phyloP scores from a whole-genome alignment of 2,329 filamentous ascomycete species.

The Colletotrichum godetiae region DNA sequence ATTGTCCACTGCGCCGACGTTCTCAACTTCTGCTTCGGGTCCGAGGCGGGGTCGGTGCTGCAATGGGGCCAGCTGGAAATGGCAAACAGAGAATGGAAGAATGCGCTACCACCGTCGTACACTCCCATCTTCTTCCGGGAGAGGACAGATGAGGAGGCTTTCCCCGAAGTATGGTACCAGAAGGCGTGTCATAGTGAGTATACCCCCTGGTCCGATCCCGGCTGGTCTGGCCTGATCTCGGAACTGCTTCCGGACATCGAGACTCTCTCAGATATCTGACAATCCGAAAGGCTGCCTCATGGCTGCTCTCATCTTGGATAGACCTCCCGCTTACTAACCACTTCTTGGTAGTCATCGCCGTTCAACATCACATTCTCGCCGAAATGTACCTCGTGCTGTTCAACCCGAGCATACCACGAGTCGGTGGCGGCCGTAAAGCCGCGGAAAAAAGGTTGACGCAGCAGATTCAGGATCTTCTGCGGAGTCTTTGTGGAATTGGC shows the following conservation, averaged over 20 bases:
- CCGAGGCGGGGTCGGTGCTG: slow-evolving; percentile 39
- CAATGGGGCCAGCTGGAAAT: slow-evolving; percentile 35
- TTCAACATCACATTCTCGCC: slow-evolving; percentile 70
- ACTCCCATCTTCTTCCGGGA: slow-evolving; percentile 37
- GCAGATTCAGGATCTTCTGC: slow-evolving; percentile 58
- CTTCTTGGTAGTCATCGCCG: slow-evolving; percentile 61
- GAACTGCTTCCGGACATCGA: background rate
- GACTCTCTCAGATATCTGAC: background rate
- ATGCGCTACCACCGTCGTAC: slow-evolving; percentile 33
- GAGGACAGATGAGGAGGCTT: slow-evolving; percentile 49
- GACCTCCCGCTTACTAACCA: slow-evolving; percentile 39
- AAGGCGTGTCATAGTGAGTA: slow-evolving; percentile 36
- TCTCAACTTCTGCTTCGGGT: slow-evolving; percentile 70
- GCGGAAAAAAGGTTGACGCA: slow-evolving; percentile 47
- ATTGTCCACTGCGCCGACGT: slow-evolving; percentile 72
- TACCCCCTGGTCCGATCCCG: background rate
- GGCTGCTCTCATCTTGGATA: slow-evolving; percentile 49
- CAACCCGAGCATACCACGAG: slow-evolving; percentile 63
- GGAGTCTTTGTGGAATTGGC: slow-evolving; percentile 69
- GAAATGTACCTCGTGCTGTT: slow-evolving; percentile 67
- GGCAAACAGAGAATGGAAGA: slow-evolving; percentile 37
- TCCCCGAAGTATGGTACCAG: slow-evolving; percentile 37
- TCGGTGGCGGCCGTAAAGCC: slow-evolving; percentile 53
- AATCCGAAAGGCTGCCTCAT: slow-evolving; percentile 53
- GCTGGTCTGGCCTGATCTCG: background rate